These are phyloP conservation scores for Tetrahymena borealis DNA, from an alignment of 73 alveolate genomes.

Conservation along the genomic window DNA sequence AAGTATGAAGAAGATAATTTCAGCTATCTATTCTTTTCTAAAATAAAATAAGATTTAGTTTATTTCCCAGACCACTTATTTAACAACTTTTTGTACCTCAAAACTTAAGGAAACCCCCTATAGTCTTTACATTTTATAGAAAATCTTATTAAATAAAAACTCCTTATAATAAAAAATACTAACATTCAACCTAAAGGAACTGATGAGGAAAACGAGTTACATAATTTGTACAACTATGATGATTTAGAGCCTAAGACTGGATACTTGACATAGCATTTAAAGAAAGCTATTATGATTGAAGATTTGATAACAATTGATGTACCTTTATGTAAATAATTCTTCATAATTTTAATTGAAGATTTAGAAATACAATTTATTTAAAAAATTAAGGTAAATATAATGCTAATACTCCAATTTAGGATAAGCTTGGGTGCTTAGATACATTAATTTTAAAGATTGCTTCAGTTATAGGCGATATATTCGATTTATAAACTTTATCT, in stretches of 20 bases:
- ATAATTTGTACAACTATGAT: background rate
- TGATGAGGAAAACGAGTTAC: background rate
- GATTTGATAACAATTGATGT: conserved; percentile 7
- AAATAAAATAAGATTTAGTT: background rate
- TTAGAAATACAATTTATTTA: background rate
- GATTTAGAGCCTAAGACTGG: conserved; percentile 26
- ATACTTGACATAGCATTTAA: background rate
- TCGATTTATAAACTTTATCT: conserved; percentile 15
- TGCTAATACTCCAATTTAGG: conserved; percentile 7
- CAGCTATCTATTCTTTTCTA: background rate
- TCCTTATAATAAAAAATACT: background rate
- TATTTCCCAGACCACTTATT: background rate
- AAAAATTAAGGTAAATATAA: background rate
- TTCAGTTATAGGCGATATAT: conserved; percentile 27
- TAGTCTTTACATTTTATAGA: conserved; percentile 9
- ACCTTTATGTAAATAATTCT: background rate
- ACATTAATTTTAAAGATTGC: conserved; percentile 17
- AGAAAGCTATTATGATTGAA: background rate
- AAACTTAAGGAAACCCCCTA: conserved; percentile 26
- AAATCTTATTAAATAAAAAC: background rate
- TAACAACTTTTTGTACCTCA: conserved; percentile 7
- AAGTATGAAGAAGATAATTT: background rate
- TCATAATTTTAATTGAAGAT: background rate
- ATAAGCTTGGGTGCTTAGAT: conserved; percentile 4
- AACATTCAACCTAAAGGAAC: background rate